Base-by-base conservation (phyloP, 1,284 basidiomycete genomes). In the Austroboletus novae-zelandiae region DNA sequence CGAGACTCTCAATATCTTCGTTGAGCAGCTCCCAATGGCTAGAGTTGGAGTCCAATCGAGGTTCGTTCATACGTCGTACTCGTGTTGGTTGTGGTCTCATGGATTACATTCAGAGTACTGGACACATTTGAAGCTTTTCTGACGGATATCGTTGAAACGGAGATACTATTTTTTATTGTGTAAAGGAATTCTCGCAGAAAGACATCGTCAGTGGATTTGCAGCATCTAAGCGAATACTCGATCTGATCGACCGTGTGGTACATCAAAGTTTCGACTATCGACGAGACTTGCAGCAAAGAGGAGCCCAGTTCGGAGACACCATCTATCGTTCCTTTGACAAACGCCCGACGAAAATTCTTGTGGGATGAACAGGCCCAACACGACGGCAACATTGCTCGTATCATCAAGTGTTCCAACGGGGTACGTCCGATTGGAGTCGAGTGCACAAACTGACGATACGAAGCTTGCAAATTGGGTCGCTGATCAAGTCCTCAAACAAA, bases 401-500 rank as follows among this genome's bases (percentile, higher is more conserved):
- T 87, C 59, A 88, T 86, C 60, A 82, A 80, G 35, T 73, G 84
- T 49, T 82, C 78, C 51, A 89, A 88, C 61, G 76, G 81, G 64
- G 80, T 81, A 50, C 17, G 72, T 23, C 18, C n/a, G 31, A 29
- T 18, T 4, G 9, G 17, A 6, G 14, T 35, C 8, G 9, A 23
- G 14, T 5, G 23, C n/a, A 17, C 35, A 31, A 6, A 20, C 40
- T 45, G 29, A 18, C 23, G 11, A n/a, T 18, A 13, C 34, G 46
- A 43, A 79, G 78, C 72, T 79, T 54, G 75, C 85, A 2, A 79
- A 83, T 40, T 90, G 87, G 85, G 86, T 91, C 2, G 78, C 81
- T 4, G 83, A 86, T 59, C 74, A 78, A 7, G 80, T 91, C 32
- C 70, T 91, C 14, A 73, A 74, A 32, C 80, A 84, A 57, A 78